Conservation (phyloP, 495 filamentous ascomycete genomes). For the Penicillium samsonianum region DNA sequence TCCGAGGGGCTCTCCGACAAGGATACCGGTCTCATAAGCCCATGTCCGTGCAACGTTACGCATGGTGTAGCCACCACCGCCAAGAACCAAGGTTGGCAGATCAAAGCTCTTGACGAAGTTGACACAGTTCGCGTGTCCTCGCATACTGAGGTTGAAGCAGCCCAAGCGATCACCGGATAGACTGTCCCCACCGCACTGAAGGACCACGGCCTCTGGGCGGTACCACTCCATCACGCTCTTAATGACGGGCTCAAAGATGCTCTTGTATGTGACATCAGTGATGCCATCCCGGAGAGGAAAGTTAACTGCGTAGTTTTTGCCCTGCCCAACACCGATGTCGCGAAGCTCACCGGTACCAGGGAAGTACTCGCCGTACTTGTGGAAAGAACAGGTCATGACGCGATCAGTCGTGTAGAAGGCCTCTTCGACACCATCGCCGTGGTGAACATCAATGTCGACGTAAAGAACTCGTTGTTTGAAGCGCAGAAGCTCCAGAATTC, state of each 20-base stretch:
- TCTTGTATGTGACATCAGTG: slow-evolving; percentile 87
- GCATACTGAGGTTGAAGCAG: slow-evolving; percentile 98
- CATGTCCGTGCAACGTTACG: slow-evolving; percentile 96
- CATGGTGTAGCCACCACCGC: slow-evolving; percentile 98
- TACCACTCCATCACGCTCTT: slow-evolving; percentile 94
- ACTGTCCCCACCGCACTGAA: slow-evolving; percentile 96
- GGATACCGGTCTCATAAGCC: slow-evolving; percentile 92
- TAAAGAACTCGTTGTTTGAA: slow-evolving; percentile 94
- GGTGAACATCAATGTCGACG: slow-evolving; percentile 98
- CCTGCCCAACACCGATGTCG: slow-evolving; percentile 89
- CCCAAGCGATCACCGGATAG: slow-evolving; percentile 92
- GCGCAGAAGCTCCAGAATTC: slow-evolving; percentile 92
- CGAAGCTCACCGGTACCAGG: slow-evolving; percentile 95
- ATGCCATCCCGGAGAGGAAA: slow-evolving; percentile 97
- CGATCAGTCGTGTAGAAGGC: slow-evolving; percentile 97
- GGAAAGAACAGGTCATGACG: slow-evolving; percentile 97
- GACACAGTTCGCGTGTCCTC: slow-evolving; percentile 96
- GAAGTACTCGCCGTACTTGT: slow-evolving; percentile 99
- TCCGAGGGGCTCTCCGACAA: slow-evolving; percentile 78
- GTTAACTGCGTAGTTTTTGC: slow-evolving; percentile 95
- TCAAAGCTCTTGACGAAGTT: slow-evolving; percentile 92
- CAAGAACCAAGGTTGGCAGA: slow-evolving; percentile 86
- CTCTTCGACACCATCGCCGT: slow-evolving; percentile 97
- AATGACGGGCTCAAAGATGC: slow-evolving; percentile 94
- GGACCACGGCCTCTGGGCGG: slow-evolving; percentile 87